phyloP scores from a whole-genome alignment of 2,329 filamentous ascomycete species.

The Colletotrichum filicis region DNA sequence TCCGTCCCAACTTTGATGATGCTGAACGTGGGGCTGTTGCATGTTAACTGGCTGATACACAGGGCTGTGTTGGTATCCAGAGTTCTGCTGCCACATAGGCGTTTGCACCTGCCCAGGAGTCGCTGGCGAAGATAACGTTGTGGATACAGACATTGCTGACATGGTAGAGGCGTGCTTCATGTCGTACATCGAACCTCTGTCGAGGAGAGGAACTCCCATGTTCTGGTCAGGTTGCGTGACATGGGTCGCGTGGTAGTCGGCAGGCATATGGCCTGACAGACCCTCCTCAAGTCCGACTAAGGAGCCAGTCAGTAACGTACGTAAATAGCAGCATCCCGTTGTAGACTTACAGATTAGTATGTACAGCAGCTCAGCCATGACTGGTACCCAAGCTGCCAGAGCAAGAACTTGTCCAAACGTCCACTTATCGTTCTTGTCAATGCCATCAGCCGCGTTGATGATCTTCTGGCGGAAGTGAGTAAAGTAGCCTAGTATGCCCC shows the following conservation, averaged over 20 bases:
- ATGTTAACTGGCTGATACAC: conserved; percentile 8
- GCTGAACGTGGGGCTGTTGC: not conserved
- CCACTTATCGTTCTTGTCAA: conserved; percentile 41
- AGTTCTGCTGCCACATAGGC: not conserved
- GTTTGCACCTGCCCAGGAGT: not conserved
- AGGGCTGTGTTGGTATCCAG: not conserved
- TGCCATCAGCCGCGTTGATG: conserved; percentile 24
- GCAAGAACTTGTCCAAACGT: conserved; percentile 46
- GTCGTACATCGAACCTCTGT: conserved; percentile 1
- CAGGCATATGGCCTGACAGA: conserved; percentile 30
- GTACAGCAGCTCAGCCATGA: conserved; percentile 41
- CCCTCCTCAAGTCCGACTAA: conserved; percentile 30
- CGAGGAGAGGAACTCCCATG: conserved; percentile 20
- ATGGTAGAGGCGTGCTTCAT: conserved; percentile 1
- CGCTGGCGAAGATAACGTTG: not conserved
- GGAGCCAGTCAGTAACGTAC: not conserved
- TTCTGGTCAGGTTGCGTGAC: conserved; percentile 1
- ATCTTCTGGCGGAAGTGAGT: conserved; percentile 38
- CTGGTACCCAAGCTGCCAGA: conserved; percentile 43
- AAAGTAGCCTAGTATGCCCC: conserved; percentile 43
- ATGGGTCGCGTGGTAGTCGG: conserved; percentile 25
- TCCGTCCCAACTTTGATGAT: conserved; percentile 8
- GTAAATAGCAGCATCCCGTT: not conserved
- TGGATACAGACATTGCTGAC: not conserved
- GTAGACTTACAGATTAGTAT: conserved; percentile 40